Percentiles rank a stretch among this genome's conserved stretches.
These are phyloP conservation scores for Avena atlantica DNA, from an alignment of 176 grass and related monocot species.

Conservation along the genomic window DNA sequence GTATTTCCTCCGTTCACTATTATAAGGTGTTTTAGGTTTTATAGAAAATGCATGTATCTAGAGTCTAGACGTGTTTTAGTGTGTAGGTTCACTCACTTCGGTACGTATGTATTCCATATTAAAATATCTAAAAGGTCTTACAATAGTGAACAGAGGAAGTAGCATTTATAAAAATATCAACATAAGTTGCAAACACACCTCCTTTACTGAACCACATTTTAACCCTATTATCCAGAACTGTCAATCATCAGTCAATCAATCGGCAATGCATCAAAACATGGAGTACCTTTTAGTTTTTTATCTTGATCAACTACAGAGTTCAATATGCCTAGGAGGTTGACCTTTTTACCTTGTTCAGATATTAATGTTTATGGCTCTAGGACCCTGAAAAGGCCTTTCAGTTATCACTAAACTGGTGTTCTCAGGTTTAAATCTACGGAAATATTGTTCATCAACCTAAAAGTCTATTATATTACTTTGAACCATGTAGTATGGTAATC, in stretches of 20 bases:
- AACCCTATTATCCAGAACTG: neutral
- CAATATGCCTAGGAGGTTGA: slow-evolving; percentile 21
- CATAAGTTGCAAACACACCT: slow-evolving; percentile 13
- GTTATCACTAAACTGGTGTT: neutral
- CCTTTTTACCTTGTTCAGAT: neutral
- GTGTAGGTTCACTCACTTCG: too few relatives aligned
- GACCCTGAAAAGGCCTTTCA: slow-evolving; percentile 12
- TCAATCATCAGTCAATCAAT: slow-evolving; percentile 16
- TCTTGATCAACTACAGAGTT: slow-evolving; percentile 1
- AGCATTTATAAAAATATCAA: slow-evolving; percentile 5
- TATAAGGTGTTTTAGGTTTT: too few relatives aligned
- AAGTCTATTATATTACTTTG: too few relatives aligned
- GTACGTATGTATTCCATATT: too few relatives aligned
- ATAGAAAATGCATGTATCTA: too few relatives aligned
- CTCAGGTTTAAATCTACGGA: too few relatives aligned
- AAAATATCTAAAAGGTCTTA: too few relatives aligned
- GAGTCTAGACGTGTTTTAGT: too few relatives aligned
- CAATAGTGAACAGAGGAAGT: neutral
- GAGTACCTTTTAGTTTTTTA: slow-evolving; percentile 3
- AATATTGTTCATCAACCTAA: too few relatives aligned
- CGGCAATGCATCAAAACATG: neutral
- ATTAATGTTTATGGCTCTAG: neutral
- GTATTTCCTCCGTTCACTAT: neutral
- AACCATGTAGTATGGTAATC: too few relatives aligned
- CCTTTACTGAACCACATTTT: slow-evolving; percentile 13